Base-by-base conservation (phyloP, 768 basidiomycete genomes). In the Mycena albidolilacea region DNA sequence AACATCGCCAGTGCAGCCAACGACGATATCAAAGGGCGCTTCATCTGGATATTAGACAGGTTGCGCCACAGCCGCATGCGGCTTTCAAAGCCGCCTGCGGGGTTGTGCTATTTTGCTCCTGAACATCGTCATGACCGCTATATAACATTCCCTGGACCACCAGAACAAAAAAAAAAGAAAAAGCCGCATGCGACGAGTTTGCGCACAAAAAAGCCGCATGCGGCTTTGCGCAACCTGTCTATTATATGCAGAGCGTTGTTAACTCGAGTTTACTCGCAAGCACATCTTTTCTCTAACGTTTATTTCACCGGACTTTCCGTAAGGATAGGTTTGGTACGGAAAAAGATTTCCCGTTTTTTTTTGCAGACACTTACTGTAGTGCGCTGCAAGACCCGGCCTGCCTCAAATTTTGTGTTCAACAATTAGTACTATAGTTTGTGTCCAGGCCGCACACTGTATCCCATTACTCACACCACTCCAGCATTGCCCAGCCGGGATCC, bases 341-440 rank as follows among this genome's bases (percentile, higher is more conserved):
- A 23, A 23, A 23, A 23, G 2, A 23, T 23, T 23, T 7, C 50
- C n/a, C n/a, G 21, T 52, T 52, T 52, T 21, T 21, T 52, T 21
- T 52, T 52, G 50, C 50, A 52, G 21, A 21, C 50, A 52, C n/a
- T 52, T 11, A 52, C n/a, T 52, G 50, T 52, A 52, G n/a, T 52
- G 50, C n/a, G 19, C n/a, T 52, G 50, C 50, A 52, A 52, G 50
- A 52, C 21, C 50, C 50, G 50, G 21, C 7, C 7, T 5, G n/a
- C n/a, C 50, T 52, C 50, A n/a, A 52, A 52, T 23, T 52, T 52
- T 52, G 50, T 52, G 50, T 52, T 52, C n/a, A 52, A 52, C n/a
- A 52, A 52, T 52, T 52, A 19, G 50, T 52, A 52, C 50, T n/a
- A 52, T 52, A 52, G 50, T 21, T 19, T 19, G 19, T 21, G 50